Percentiles rank a stretch among this genome's conserved stretches.
Evolutionary conservation across 352 stramenopile genomes (phyloP).

Genomic region (Globisporangium cylindrosporum): DNA sequence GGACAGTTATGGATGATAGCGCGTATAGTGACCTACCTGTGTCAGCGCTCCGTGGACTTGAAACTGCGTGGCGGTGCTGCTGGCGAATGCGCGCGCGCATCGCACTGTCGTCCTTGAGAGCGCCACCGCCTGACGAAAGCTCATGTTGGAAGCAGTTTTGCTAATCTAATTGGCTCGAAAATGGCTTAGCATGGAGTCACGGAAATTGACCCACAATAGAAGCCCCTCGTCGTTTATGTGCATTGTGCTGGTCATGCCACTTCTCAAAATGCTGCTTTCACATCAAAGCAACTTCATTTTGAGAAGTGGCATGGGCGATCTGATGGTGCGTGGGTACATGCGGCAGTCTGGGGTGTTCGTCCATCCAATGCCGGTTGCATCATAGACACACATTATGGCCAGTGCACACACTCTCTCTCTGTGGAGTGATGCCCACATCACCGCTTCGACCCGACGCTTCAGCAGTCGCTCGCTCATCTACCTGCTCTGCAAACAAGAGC

Average conservation of each 20-base stretch:
- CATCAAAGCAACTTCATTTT: neutral
- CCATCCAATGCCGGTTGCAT: neutral
- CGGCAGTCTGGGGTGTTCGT: neutral
- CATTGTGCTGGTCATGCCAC: no score
- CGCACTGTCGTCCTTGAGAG: neutral
- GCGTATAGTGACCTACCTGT: constrained; percentile 6
- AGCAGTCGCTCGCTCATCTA: neutral
- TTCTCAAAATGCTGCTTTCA: neutral
- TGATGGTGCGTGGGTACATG: neutral
- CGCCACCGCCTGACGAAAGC: neutral
- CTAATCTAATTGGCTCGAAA: no score
- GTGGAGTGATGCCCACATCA: neutral
- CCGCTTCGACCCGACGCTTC: neutral
- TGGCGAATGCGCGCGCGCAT: constrained; percentile 1
- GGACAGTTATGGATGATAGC: neutral
- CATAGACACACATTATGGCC: no score
- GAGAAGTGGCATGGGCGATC: neutral
- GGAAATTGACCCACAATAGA: neutral
- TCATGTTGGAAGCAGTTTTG: no score
- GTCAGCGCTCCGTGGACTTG: constrained; percentile 11
- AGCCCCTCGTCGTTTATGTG: neutral
- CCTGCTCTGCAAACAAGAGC: neutral
- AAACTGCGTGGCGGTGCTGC: neutral
- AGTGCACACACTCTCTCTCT: neutral
- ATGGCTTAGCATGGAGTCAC: no score